A percentile compares a stretch with the other conserved stretches of the same genome.
phyloP scores from a whole-genome alignment of 495 filamentous ascomycete genomes.

The Talaromyces liani region DNA sequence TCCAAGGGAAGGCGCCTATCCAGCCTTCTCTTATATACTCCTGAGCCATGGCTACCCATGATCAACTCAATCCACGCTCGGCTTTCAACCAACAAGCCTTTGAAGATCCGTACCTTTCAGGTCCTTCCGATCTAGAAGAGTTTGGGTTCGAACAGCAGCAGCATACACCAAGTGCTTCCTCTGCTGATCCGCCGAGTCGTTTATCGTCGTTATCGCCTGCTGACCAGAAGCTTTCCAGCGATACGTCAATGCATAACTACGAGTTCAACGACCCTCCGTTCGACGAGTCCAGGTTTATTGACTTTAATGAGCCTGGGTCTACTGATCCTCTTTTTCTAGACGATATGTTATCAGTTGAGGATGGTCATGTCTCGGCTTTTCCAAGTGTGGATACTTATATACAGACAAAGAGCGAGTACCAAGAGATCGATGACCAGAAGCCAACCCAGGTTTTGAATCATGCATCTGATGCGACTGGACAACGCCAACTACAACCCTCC shows the following conservation, averaged over 20 bases:
- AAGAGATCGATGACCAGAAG: not conserved
- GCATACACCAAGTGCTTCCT: constrained; percentile 5
- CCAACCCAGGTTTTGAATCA: constrained; percentile 16
- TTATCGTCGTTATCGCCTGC: constrained; percentile 7
- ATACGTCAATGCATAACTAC: constrained; percentile 1
- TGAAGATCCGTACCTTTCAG: constrained; percentile 33
- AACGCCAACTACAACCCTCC: constrained; percentile 4
- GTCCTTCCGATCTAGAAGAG: constrained; percentile 33
- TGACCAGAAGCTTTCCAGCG: constrained; percentile 11
- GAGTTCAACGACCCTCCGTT: constrained; percentile 1
- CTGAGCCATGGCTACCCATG: constrained; percentile 3
- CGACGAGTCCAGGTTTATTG: not conserved
- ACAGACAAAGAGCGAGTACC: not conserved
- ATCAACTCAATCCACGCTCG: constrained; percentile 4
- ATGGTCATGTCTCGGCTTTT: not conserved
- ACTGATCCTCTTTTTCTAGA: not conserved
- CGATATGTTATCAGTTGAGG: not conserved
- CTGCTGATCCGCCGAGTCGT: constrained; percentile 1
- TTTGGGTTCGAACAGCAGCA: constrained; percentile 21
- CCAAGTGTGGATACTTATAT: not conserved
- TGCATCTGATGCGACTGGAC: not conserved
- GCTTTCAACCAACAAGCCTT: constrained; percentile 16
- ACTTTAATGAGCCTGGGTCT: not conserved
- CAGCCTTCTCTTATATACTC: not conserved
- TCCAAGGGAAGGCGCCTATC: not conserved